Percentiles rank a stretch among this genome's conserved stretches.
Conservation (phyloP, 2,329 filamentous ascomycete genomes). For the Fusarium palustre region DNA sequence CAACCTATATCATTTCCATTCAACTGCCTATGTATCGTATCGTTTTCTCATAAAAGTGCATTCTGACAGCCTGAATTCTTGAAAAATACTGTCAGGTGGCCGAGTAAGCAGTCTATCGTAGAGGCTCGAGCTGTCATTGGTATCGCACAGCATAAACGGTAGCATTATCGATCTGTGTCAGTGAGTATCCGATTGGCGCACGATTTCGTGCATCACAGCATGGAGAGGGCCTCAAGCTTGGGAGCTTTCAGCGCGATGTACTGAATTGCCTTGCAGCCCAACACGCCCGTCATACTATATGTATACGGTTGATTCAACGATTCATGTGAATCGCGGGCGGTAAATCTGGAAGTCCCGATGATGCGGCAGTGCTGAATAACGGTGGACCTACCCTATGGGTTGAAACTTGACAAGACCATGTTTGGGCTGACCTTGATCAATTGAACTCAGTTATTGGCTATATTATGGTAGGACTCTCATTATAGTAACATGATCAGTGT, state of each 20-base stretch:
- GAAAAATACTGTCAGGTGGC: slow-evolving; percentile 13
- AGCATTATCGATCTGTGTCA: slow-evolving; percentile 31
- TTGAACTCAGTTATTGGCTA: neutral
- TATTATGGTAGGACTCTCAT: neutral
- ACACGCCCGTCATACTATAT: too few relatives aligned
- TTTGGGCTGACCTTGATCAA: neutral
- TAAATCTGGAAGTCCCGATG: neutral
- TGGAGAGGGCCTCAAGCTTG: slow-evolving; percentile 32
- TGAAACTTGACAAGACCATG: neutral
- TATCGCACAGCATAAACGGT: slow-evolving; percentile 28
- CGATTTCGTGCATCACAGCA: slow-evolving; percentile 40
- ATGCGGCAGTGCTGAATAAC: neutral
- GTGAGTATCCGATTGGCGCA: slow-evolving; percentile 29
- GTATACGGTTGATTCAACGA: neutral
- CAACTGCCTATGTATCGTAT: neutral
- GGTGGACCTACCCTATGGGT: slow-evolving; percentile 7
- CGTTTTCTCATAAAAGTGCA: neutral
- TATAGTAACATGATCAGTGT: neutral
- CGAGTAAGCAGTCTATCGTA: slow-evolving; percentile 10
- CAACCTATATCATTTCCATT: neutral
- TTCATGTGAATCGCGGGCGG: slow-evolving; percentile 3
- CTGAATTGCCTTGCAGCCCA: slow-evolving; percentile 16
- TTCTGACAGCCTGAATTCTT: neutral
- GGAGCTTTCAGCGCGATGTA: slow-evolving; percentile 5
- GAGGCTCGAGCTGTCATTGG: slow-evolving; percentile 20